Evolutionary conservation across 805 yeast species (phyloP), one percentile per base, ranked within the genome.

Genomic region (Scheffersomyces spartinae): DNA sequence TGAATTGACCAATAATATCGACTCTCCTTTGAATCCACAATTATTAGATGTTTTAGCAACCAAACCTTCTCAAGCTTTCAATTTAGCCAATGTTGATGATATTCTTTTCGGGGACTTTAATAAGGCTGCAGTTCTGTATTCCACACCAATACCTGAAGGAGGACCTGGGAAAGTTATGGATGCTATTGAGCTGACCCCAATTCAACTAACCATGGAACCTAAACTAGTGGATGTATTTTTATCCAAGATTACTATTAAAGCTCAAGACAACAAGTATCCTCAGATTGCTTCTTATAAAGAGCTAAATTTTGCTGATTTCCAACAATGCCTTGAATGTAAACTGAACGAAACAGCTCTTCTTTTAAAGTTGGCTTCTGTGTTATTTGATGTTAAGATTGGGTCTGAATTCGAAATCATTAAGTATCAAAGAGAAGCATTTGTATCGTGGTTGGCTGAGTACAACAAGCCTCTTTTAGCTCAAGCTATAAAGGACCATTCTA

Each of bases 341-440:
- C 26, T 3, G 9, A 27, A 39, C 4, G 49, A 49, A 7, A 60
- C 50, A 21, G 35, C 35, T 15, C 40, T 44, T 4, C 36, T 64
- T 8, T 68, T 84, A 71, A 55, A 59, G n/a, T 52, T 80, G 21
- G 68, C 78, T 1, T 67, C 81, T 1, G 62, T 72, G 12, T 52
- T 85, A 21, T 79, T 79, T 48, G 63, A 57, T 21, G 28, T 34
- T 5, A 35, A 28, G 6, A 20, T 21, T 13, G 16, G 32, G 12
- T 15, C 16, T 9, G 5, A 14, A 1, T 19, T 21, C 21, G 26
- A 24, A 15, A 27, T 19, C 10, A 25, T 12, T 19, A 22, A 10
- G 23, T 39, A 39, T 21, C 61, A 72, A 32, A 68, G 69, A 26
- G 51, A 61, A 9, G 46, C 52, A 2, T 46, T 84, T 18, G 54